Percentiles rank a stretch among this genome's conserved stretches.
Evolutionary conservation across 2,329 filamentous ascomycete genomes (phyloP).

Genomic region (Penicillium olsonii): DNA sequence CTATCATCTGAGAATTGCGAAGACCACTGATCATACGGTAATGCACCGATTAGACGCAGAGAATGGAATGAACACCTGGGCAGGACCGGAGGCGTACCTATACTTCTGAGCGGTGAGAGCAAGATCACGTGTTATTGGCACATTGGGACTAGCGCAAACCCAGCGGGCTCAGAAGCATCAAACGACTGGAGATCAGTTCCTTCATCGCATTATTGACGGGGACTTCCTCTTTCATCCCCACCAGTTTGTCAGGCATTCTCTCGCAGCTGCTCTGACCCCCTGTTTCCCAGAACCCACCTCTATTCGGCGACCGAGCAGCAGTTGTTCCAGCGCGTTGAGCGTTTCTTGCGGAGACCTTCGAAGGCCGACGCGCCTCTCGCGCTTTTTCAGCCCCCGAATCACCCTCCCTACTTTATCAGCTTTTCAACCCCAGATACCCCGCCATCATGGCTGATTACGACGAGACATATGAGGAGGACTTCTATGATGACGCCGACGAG

Average conservation of each 20-base stretch:
- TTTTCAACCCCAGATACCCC: constrained; percentile 4
- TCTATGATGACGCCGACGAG: constrained; percentile 67
- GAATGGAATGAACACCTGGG: neutral
- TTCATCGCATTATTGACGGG: constrained; percentile 30
- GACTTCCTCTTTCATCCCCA: constrained; percentile 26
- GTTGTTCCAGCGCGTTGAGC: constrained; percentile 25
- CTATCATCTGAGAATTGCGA: neutral
- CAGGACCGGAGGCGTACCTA: neutral
- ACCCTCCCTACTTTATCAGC: constrained; percentile 6
- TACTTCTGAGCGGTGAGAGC: neutral
- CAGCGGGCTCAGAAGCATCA: constrained; percentile 29
- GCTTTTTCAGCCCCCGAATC: constrained; percentile 9
- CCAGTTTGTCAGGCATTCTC: constrained; percentile 27
- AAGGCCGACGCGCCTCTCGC: constrained; percentile 26
- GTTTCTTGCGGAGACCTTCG: constrained; percentile 18
- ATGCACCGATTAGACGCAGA: neutral
- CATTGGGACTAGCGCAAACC: constrained; percentile 22
- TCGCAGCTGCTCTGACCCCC: constrained; percentile 13
- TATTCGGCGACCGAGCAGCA: constrained; percentile 20
- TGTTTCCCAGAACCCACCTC: constrained; percentile 8
- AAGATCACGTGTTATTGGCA: constrained; percentile 23
- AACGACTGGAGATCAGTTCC: constrained; percentile 29
- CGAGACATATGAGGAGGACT: constrained; percentile 68
- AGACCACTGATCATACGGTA: neutral
- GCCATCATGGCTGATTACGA: constrained; percentile 58